Conservation (phyloP, 2,329 filamentous ascomycete genomes). For the Mycocentrospora acerina region DNA sequence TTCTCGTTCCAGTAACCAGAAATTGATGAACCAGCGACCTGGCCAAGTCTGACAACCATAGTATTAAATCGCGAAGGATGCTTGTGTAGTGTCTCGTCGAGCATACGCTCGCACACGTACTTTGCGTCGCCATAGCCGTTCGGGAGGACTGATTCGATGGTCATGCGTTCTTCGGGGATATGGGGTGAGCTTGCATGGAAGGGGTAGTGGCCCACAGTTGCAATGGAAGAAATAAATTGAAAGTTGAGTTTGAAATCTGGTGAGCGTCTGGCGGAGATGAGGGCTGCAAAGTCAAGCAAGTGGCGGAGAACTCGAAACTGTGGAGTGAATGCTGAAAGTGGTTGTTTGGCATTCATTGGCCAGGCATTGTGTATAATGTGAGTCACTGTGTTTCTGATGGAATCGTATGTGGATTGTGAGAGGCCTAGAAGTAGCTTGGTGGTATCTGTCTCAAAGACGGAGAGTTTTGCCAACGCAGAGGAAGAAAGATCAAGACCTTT, state of each 20-base stretch:
- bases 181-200: slow-evolving; percentile 5
- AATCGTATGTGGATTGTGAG: slow-evolving; percentile 37
- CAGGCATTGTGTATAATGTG: slow-evolving; percentile 59
- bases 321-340: slow-evolving; percentile 52
- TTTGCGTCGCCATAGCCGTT: slow-evolving; percentile 59
- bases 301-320: slow-evolving; percentile 55
- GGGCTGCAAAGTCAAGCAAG: slow-evolving; percentile 49
- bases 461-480: slow-evolving; percentile 38
- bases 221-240: slow-evolving; percentile 48
- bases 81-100: slow-evolving; percentile 51
- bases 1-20: slow-evolving; percentile 58
- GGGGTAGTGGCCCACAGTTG: slow-evolving; percentile 38
- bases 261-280: slow-evolving; percentile 21
- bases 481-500: slow-evolving; percentile 10
- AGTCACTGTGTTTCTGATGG: slow-evolving; percentile 44
- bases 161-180: slow-evolving; percentile 49
- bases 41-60: slow-evolving; percentile 51
- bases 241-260: slow-evolving; percentile 33
- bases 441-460: slow-evolving; percentile 53
- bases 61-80: slow-evolving; percentile 47
- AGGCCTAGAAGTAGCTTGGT: slow-evolving; percentile 54
- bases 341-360: slow-evolving; percentile 57
- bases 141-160: slow-evolving; percentile 45
- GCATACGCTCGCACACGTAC: slow-evolving; percentile 52
- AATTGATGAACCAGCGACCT: slow-evolving; percentile 54